Conservation (phyloP, 108 stramenopile genomes). For the Craspedostauros australis region DNA sequence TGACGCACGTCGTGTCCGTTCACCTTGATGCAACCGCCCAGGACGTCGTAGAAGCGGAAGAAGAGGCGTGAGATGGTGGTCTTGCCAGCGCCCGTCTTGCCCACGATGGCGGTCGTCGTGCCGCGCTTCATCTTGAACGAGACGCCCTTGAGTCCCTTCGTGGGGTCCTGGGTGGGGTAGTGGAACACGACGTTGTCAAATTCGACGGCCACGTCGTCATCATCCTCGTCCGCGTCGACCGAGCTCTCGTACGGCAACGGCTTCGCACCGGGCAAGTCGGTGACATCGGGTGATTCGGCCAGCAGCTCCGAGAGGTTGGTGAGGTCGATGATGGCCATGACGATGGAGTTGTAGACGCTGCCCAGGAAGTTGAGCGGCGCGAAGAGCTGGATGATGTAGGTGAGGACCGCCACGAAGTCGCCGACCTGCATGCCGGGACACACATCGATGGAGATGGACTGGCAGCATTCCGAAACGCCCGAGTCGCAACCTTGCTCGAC, state of each 20-base stretch:
- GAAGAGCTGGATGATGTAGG: conserved; percentile 87
- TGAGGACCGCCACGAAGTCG: conserved; percentile 91
- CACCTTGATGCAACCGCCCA: conserved; percentile 84
- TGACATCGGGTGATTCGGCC: conserved; percentile 83
- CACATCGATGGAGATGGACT: conserved; percentile 15
- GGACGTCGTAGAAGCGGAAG: conserved; percentile 89
- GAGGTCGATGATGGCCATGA: conserved; percentile 91
- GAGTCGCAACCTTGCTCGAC: conserved; percentile 52
- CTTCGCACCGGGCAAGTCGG: conserved; percentile 78
- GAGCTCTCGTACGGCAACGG: conserved; percentile 30
- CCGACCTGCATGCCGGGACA: conserved; percentile 89
- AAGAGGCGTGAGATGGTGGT: conserved; percentile 88
- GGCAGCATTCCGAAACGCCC: conserved; percentile 58
- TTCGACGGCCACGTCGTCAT: conserved; percentile 83
- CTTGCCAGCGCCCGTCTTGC: conserved; percentile 79
- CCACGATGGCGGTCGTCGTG: conserved; percentile 94
- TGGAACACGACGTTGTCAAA: conserved; percentile 91
- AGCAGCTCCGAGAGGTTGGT: conserved; percentile 88
- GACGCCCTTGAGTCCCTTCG: conserved; percentile 79
- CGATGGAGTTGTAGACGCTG: conserved; percentile 80
- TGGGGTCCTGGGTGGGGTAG: conserved; percentile 83
- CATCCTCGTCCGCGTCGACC: conserved; percentile 29
- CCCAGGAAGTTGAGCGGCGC: conserved; percentile 94
- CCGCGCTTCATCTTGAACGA: conserved; percentile 90
- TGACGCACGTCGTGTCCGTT: conserved; percentile 88